Evolutionary conservation across 257 asterid species (phyloP).

Genomic region (Gentiana dahurica): DNA sequence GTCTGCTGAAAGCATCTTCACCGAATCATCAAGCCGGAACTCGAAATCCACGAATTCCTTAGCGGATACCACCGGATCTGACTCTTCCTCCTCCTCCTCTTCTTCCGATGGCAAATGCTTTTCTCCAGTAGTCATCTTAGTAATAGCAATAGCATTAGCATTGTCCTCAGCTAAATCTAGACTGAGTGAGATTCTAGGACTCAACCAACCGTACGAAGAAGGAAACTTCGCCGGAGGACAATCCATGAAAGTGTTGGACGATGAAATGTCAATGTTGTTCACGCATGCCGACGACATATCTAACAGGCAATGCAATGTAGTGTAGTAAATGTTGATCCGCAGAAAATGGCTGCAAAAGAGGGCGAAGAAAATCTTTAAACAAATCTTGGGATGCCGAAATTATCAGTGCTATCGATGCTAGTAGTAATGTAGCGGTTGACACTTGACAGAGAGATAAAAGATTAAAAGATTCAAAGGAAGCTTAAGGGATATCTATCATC

Average conservation of each 20-base stretch:
- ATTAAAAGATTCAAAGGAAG: too few species aligned
- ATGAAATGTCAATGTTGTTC: conserved; percentile 38
- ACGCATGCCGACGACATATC: conserved; percentile 65
- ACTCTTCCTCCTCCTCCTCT: conserved; percentile 15
- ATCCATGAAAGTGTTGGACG: conserved; percentile 32
- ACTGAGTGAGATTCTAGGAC: conserved; percentile 34
- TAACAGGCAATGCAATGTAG: conserved; percentile 18
- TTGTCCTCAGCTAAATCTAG: conserved; percentile 17
- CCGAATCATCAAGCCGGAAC: conserved; percentile 86
- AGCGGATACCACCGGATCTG: conserved; percentile 50
- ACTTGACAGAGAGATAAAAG: too few species aligned
- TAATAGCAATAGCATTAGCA: not conserved
- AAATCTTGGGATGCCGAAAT: too few species aligned
- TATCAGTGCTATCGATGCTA: too few species aligned
- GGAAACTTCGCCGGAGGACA: conserved; percentile 33
- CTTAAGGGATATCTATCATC: too few species aligned
- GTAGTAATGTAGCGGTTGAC: too few species aligned
- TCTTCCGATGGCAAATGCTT: conserved; percentile 15
- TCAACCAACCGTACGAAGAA: conserved; percentile 30
- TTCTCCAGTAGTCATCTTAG: conserved; percentile 3
- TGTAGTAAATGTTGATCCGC: too few species aligned
- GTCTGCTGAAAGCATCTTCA: conserved; percentile 79
- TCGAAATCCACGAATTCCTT: conserved; percentile 56
- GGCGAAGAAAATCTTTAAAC: too few species aligned
- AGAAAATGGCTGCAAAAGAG: too few species aligned